phyloP scores from a whole-genome alignment of 768 basidiomycete species.

The Boletus patriciae region DNA sequence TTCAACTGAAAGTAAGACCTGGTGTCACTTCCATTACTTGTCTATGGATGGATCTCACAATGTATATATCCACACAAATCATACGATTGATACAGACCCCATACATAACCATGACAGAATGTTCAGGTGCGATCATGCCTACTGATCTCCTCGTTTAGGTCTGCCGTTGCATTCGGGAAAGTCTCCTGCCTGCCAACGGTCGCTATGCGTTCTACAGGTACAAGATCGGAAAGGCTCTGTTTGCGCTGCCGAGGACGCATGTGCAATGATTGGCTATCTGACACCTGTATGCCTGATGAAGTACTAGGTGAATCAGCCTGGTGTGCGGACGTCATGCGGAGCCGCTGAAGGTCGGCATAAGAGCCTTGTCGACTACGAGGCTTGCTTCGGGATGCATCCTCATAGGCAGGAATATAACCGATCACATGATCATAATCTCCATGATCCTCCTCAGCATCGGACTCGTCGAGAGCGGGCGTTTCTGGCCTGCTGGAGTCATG shows the following conservation, averaged over 20 bases:
- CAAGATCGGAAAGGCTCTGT: constrained; percentile 62
- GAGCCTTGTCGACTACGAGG: constrained; percentile 66
- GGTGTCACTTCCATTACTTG: constrained; percentile 18
- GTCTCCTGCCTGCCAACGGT: constrained; percentile 53
- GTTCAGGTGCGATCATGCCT: constrained; percentile 31
- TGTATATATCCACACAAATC: constrained; percentile 32
- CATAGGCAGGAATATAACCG: constrained; percentile 55
- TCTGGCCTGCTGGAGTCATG: constrained; percentile 62
- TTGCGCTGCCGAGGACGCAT: constrained; percentile 56
- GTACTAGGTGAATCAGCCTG: constrained; percentile 10
- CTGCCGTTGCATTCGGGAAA: constrained; percentile 64
- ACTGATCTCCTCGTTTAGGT: constrained; percentile 64
- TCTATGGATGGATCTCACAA: constrained; percentile 20
- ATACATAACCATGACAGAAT: constrained; percentile 15
- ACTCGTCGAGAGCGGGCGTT: constrained; percentile 76
- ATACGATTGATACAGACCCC: constrained; percentile 21
- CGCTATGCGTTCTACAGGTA: constrained; percentile 64
- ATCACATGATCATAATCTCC: constrained; percentile 93
- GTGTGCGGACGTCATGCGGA: constrained; percentile 42
- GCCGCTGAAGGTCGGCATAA: constrained; percentile 78
- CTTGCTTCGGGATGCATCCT: constrained; percentile 45
- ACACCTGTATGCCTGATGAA: constrained; percentile 17
- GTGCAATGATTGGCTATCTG: constrained; percentile 44
- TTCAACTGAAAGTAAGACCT: constrained; percentile 17
- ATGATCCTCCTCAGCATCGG: constrained; percentile 77